A percentile compares a stretch with the other conserved stretches of the same genome.
Conservation (phyloP, 306 rosid species). For the Echinosophora koreensis region DNA sequence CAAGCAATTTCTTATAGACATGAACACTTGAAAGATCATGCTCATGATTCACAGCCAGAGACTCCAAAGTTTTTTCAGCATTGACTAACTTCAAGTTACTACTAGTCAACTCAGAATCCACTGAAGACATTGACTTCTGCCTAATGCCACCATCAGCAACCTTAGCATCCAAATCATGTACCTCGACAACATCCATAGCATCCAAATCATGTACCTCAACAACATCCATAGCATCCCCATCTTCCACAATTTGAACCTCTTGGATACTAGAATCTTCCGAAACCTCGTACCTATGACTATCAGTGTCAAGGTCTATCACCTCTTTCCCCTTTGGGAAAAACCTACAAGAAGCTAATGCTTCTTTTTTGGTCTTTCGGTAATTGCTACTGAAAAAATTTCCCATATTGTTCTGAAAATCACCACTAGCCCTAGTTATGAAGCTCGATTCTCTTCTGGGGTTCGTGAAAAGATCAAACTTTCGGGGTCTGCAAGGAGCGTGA, state of each 20-base stretch:
- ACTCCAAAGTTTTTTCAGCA: constrained; percentile 48
- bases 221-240: constrained; percentile 48
- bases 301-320: constrained; percentile 66
- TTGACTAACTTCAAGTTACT: constrained; percentile 53
- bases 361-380: constrained; percentile 44
- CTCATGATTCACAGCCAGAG: constrained; percentile 45
- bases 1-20: constrained; percentile 77
- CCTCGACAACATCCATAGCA: constrained; percentile 46
- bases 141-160: constrained; percentile 38
- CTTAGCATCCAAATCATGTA: constrained; percentile 51
- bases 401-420: constrained; percentile 40
- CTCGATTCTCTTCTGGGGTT: constrained; percentile 28
- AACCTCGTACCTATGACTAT: constrained; percentile 44
- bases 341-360: constrained; percentile 51
- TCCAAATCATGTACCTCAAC: constrained; percentile 52
- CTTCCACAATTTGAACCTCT: constrained; percentile 58
- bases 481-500: constrained; percentile 76
- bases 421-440: constrained; percentile 1
- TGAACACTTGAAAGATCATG: constrained; percentile 42
- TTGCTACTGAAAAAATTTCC: constrained; percentile 47
- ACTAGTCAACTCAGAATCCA: constrained; percentile 60
- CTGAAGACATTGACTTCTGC: constrained; percentile 56
- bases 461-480: constrained; percentile 51
- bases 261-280: constrained; percentile 66
- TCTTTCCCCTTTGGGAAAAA: constrained; percentile 46